Conservation (phyloP, 257 asterid genomes). For the Buddleja alternifolia region DNA sequence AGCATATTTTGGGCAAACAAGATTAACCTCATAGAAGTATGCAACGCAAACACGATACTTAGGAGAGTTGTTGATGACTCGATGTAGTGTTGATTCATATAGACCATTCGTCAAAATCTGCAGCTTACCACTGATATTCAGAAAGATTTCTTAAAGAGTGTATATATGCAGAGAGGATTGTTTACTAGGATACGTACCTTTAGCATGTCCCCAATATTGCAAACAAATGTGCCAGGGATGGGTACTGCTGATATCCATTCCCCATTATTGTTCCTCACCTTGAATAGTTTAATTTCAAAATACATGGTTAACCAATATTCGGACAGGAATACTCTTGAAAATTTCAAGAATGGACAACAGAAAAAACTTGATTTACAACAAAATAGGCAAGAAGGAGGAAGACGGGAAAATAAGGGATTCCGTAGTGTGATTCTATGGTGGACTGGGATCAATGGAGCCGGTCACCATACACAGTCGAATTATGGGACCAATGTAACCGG, state of each 20-base stretch:
- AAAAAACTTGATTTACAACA: no score
- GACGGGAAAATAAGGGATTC: no score
- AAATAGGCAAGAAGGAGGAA: not conserved
- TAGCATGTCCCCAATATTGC: slow-evolving; percentile 93
- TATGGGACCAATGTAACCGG: no score
- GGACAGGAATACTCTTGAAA: not conserved
- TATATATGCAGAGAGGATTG: not conserved
- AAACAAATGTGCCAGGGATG: slow-evolving; percentile 82
- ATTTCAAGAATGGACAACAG: not conserved
- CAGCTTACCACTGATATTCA: slow-evolving; percentile 7
- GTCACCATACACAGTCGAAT: no score
- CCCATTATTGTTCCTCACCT: slow-evolving; percentile 75
- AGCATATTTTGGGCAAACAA: not conserved
- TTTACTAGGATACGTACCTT: slow-evolving; percentile 47
- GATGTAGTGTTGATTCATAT: slow-evolving; percentile 86
- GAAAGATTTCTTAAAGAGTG: not conserved
- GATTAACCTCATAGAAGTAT: slow-evolving; percentile 77
- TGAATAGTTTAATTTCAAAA: slow-evolving; percentile 21
- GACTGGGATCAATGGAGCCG: no score
- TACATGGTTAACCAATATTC: not conserved
- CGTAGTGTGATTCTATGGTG: no score
- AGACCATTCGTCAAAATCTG: slow-evolving; percentile 80
- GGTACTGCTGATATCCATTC: slow-evolving; percentile 86
- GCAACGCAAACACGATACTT: slow-evolving; percentile 83
- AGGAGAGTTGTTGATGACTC: slow-evolving; percentile 65